These are phyloP conservation scores for Xylaria intraflava DNA, from an alignment of 495 filamentous ascomycete species.

Conservation along the genomic window DNA sequence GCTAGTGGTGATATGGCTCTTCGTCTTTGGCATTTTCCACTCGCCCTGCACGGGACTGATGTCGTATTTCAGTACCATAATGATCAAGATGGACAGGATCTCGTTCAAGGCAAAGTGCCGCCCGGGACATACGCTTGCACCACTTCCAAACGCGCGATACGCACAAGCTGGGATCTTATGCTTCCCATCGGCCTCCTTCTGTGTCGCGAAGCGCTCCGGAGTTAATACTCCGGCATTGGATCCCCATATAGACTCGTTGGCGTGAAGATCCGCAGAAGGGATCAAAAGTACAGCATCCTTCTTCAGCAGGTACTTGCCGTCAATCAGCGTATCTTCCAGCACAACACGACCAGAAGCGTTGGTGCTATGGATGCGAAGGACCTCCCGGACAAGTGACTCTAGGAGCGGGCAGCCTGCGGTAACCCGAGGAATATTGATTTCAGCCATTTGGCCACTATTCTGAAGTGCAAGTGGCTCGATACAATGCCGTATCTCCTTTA, in stretches of 20 bases:
- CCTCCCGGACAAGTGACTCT: slow-evolving; percentile 18
- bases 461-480: no score
- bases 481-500: not conserved
- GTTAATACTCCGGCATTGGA: slow-evolving; percentile 13
- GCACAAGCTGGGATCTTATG: slow-evolving; percentile 14
- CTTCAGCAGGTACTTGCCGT: slow-evolving; percentile 23
- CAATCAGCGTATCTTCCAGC: slow-evolving; percentile 19
- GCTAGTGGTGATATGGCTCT: no score
- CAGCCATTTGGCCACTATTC: slow-evolving; percentile 13
- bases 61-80: slow-evolving; percentile 16
- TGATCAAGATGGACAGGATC: slow-evolving; percentile 17
- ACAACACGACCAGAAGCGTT: slow-evolving; percentile 14
- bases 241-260: slow-evolving; percentile 19
- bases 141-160: slow-evolving; percentile 27
- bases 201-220: slow-evolving; percentile 19
- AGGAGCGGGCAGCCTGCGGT: slow-evolving; percentile 12
- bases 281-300: slow-evolving; percentile 20
- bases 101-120: slow-evolving; percentile 24
- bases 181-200: no score
- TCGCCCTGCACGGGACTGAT: slow-evolving; percentile 1
- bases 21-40: slow-evolving; percentile 34
- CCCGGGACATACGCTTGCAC: slow-evolving; percentile 23
- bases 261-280: slow-evolving; percentile 14
- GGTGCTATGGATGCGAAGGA: slow-evolving; percentile 4
- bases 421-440: slow-evolving; percentile 3